Conservation (phyloP, 345 rosid genomes). For the Linum tenue region DNA sequence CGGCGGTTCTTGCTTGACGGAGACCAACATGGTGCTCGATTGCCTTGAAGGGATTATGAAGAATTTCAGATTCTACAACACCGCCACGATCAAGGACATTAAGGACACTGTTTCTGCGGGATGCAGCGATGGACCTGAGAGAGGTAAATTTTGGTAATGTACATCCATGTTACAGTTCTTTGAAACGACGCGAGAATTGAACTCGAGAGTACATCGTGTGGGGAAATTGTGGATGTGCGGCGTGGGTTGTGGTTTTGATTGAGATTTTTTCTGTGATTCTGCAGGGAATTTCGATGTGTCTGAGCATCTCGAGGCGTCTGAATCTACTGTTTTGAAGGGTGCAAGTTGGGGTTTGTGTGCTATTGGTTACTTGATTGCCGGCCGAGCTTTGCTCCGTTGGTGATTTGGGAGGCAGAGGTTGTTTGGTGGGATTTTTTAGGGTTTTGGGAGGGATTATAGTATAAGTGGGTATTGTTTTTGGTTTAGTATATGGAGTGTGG, state of each 20-base stretch:
- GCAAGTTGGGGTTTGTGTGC: not conserved
- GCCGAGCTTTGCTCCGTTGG: not conserved
- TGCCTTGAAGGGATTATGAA: slow-evolving; percentile 53
- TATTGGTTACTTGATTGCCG: not conserved
- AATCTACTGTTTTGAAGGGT: not conserved
- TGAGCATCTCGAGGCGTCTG: slow-evolving; percentile 26
- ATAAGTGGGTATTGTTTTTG: not conserved
- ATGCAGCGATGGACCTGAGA: slow-evolving; percentile 63
- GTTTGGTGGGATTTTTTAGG: no score
- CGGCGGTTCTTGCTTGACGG: slow-evolving; percentile 62
- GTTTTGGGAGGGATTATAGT: no score
- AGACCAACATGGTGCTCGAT: slow-evolving; percentile 59
- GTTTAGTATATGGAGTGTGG: no score
- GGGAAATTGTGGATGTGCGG: not conserved
- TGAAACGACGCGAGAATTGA: no score
- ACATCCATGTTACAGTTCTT: not conserved
- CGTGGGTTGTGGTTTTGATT: slow-evolving; percentile 4
- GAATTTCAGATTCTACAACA: slow-evolving; percentile 58
- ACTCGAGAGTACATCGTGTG: no score
- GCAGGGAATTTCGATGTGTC: slow-evolving; percentile 63
- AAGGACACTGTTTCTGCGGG: slow-evolving; percentile 55
- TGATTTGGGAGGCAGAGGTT: not conserved
- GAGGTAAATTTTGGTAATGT: slow-evolving; percentile 29
- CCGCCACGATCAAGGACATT: slow-evolving; percentile 50
- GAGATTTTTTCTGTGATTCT: not conserved